Percentiles rank a stretch among this genome's conserved stretches.
phyloP scores from a whole-genome alignment of 2,329 filamentous ascomycete species.

The Pyricularia pennisetigena region DNA sequence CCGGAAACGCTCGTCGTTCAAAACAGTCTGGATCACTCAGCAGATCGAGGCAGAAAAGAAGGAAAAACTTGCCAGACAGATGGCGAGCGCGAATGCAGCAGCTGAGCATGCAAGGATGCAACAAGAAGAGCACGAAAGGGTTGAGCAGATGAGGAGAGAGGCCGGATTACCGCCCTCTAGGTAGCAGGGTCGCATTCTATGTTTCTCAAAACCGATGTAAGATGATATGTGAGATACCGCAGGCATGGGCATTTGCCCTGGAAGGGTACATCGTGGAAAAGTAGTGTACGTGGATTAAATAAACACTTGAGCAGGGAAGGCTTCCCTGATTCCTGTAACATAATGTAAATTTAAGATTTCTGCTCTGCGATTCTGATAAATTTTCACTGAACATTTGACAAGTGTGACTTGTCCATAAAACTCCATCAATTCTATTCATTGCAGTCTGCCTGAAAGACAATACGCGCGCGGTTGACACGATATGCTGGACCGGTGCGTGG shows the following conservation, averaged over 20 bases:
- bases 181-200: neutral
- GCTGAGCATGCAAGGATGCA: neutral
- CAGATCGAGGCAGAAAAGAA: conserved; percentile 37
- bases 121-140: conserved; percentile 30
- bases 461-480: neutral
- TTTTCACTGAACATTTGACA: neutral
- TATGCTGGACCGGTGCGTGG: neutral
- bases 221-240: neutral
- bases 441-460: neutral
- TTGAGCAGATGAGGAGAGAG: conserved; percentile 39
- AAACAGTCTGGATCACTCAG: conserved; percentile 37
- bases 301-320: neutral
- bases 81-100: conserved; percentile 19
- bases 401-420: neutral
- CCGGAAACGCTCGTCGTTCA: neutral
- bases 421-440: neutral
- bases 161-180: conserved; percentile 24
- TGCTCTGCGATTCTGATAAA: neutral
- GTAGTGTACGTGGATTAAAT: neutral
- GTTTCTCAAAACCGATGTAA: neutral
- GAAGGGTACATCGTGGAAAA: neutral
- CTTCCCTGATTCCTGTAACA: neutral
- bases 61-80: conserved; percentile 25
- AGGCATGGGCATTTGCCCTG: neutral
- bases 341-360: neutral